Evolutionary conservation across 1,139 yeast genomes (phyloP).

Genomic region (Dujonia santamariae): DNA sequence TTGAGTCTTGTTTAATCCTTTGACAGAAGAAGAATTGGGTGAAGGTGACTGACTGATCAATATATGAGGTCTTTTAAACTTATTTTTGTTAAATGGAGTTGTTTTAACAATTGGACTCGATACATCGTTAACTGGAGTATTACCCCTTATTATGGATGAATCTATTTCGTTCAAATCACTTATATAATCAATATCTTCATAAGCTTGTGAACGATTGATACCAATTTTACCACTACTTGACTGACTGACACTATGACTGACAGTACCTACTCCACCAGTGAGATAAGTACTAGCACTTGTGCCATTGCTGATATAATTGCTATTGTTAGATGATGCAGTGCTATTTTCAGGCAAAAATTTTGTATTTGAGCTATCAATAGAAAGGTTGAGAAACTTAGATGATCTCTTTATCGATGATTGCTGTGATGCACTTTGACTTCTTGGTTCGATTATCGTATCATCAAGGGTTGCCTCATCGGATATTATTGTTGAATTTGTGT

Average conservation of each 20-base stretch:
- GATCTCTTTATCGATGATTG: slow-evolving; percentile 41
- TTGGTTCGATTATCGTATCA: slow-evolving; percentile 5
- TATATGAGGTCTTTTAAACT: slow-evolving; percentile 47
- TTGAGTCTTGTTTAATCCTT: slow-evolving; percentile 8
- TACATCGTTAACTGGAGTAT: neutral
- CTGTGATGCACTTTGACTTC: slow-evolving; percentile 11
- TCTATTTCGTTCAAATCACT: slow-evolving; percentile 31
- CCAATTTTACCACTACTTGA: no score
- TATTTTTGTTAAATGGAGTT: slow-evolving; percentile 24
- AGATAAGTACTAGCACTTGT: slow-evolving; percentile 7
- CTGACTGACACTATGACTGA: no score
- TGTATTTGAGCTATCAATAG: slow-evolving; percentile 31
- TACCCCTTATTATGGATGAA: slow-evolving; percentile 12
- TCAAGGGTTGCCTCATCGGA: slow-evolving; percentile 7
- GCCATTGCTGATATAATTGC: neutral
- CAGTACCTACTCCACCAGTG: neutral
- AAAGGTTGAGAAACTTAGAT: slow-evolving; percentile 44
- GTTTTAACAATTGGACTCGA: no score
- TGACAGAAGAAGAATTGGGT: slow-evolving; percentile 27
- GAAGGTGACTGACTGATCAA: slow-evolving; percentile 47
- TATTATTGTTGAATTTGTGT: slow-evolving; percentile 3
- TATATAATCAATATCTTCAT: slow-evolving; percentile 23
- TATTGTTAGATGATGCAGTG: neutral
- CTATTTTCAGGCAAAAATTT: neutral
- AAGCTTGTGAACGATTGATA: neutral